Evolutionary conservation across 352 stramenopile species (phyloP).

Genomic region (Aphanomyces cochlioides): DNA sequence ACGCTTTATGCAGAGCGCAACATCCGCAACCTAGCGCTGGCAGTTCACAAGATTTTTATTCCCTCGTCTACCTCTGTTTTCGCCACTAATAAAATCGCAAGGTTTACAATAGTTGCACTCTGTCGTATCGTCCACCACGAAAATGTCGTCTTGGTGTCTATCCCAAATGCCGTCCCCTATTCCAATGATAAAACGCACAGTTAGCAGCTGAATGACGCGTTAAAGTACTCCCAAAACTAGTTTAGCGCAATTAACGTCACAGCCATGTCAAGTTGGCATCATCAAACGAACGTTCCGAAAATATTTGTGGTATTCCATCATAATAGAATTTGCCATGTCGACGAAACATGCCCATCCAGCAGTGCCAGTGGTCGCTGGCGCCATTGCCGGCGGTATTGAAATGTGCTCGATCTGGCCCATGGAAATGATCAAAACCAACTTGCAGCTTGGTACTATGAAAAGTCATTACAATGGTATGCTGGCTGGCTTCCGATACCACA

Average conservation of each 20-base stretch:
- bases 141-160: too few relatives aligned
- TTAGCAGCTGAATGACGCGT: too few relatives aligned
- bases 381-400: conserved; percentile 86
- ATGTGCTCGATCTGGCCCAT: conserved; percentile 89
- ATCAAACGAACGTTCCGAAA: too few relatives aligned
- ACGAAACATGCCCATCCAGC: conserved; percentile 45
- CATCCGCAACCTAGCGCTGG: not conserved
- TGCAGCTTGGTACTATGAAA: conserved; percentile 85
- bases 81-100: too few relatives aligned
- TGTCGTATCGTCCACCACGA: too few relatives aligned
- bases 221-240: too few relatives aligned
- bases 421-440: conserved; percentile 95
- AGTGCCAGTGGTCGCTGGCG: conserved; percentile 75
- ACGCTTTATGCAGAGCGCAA: conserved; percentile 27
- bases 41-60: not conserved
- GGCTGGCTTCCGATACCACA: conserved; percentile 65
- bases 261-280: too few relatives aligned
- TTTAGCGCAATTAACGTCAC: too few relatives aligned
- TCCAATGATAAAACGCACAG: too few relatives aligned
- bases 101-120: too few relatives aligned
- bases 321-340: not conserved
- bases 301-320: not conserved
- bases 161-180: too few relatives aligned
- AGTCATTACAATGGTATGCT: conserved; percentile 71
- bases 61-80: not conserved